A percentile compares a stretch with the other conserved stretches of the same genome.
Conservation (phyloP, 2,329 filamentous ascomycete species). For the Ascocoryne sarcoides region DNA sequence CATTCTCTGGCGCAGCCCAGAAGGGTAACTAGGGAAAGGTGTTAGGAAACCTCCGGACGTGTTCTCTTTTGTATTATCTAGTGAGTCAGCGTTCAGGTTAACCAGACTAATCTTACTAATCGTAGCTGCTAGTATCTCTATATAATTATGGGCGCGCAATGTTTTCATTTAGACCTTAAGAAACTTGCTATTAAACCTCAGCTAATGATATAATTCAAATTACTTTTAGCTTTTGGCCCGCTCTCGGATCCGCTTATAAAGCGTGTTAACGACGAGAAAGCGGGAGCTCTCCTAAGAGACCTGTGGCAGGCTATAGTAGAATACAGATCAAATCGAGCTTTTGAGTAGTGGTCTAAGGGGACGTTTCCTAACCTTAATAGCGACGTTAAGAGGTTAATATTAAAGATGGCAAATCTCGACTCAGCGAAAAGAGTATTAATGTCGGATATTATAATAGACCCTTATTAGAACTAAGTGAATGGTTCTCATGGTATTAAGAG, state of each 20-base stretch:
- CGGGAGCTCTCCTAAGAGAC: conserved; percentile 16
- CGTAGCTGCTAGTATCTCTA: conserved; percentile 18
- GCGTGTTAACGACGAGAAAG: conserved; percentile 25
- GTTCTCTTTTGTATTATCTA: conserved; percentile 12
- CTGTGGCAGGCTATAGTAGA: conserved; percentile 16
- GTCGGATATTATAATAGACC: conserved; percentile 7
- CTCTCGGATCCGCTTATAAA: conserved; percentile 22
- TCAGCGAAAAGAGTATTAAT: conserved; percentile 22
- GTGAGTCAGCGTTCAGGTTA: conserved; percentile 7
- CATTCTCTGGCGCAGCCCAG: conserved; percentile 12
- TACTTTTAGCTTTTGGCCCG: conserved; percentile 26
- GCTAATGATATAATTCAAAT: conserved; percentile 22
- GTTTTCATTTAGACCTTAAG: conserved; percentile 20
- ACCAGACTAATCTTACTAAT: conserved; percentile 3
- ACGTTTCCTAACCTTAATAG: conserved; percentile 25
- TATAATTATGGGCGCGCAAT: conserved; percentile 22
- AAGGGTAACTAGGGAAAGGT: conserved; percentile 10
- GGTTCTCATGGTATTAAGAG: too few relatives aligned
- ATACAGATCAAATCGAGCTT: conserved; percentile 14
- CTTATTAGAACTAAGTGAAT: conserved; percentile 9
- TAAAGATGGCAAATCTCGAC: conserved; percentile 27
- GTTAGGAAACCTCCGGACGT: conserved; percentile 15
- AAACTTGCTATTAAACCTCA: conserved; percentile 23
- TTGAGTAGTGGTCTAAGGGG: conserved; percentile 24
- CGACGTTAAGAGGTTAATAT: conserved; percentile 26